These are phyloP conservation scores for Mrakia hoshinonis DNA, from an alignment of 768 basidiomycete species.

Conservation along the genomic window DNA sequence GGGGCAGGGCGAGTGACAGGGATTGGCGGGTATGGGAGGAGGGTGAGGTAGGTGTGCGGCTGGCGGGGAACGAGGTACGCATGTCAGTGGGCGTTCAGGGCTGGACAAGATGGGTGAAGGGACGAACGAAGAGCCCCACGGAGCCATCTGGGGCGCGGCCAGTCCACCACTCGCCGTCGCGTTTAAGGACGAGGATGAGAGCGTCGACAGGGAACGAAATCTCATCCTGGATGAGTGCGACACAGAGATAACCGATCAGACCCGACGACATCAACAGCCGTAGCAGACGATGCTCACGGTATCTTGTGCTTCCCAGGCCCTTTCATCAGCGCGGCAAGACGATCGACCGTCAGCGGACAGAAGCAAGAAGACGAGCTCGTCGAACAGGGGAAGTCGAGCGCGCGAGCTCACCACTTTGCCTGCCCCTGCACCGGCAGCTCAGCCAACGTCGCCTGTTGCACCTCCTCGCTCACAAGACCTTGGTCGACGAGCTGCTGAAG, in stretches of 20 bases:
- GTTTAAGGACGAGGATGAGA: neutral
- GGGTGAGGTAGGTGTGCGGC: constrained; percentile 6
- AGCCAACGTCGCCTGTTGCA: neutral
- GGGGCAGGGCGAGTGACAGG: neutral
- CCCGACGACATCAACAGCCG: neutral
- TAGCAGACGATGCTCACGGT: neutral
- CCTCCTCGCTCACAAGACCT: neutral
- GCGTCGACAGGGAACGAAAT: neutral
- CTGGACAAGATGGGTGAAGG: neutral
- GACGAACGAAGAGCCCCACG: neutral
- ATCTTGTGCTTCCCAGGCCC: neutral
- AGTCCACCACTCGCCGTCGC: constrained; percentile 3
- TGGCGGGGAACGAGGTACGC: too few species aligned
- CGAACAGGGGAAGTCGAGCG: neutral
- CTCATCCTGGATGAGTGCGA: neutral
- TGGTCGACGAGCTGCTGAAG: neutral
- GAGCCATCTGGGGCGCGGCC: neutral
- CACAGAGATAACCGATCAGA: neutral
- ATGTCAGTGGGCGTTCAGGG: too few species aligned
- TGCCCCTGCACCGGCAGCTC: neutral
- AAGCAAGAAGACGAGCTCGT: neutral
- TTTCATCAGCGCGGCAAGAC: neutral
- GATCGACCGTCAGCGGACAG: neutral
- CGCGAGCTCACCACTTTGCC: neutral
- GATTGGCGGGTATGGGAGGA: neutral